A percentile compares a stretch with the other conserved stretches of the same genome.
phyloP scores from a whole-genome alignment of 2,329 filamentous ascomycete species.

The Colletotrichum sp. region DNA sequence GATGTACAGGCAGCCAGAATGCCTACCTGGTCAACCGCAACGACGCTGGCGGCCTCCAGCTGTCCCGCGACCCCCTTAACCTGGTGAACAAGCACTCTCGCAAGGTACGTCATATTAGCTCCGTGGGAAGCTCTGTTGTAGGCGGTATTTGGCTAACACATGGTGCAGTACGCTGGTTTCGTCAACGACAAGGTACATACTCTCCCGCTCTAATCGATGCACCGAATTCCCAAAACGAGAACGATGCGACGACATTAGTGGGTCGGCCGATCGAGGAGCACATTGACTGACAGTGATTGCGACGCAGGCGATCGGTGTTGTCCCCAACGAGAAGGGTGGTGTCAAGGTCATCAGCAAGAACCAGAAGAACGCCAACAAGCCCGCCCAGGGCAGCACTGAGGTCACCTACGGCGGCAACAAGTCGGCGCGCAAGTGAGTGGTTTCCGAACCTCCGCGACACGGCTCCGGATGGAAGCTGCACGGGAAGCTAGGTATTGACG shows the following conservation, averaged over 20 bases:
- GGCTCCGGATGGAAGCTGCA: neutral
- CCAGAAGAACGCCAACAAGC: conserved; percentile 71
- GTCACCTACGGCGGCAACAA: conserved; percentile 72
- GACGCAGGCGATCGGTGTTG: conserved; percentile 79
- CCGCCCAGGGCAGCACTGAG: conserved; percentile 68
- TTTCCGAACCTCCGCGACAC: neutral
- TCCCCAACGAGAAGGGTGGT: conserved; percentile 76
- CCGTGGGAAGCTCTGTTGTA: neutral
- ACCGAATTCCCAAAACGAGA: neutral
- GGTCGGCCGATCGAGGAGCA: neutral
- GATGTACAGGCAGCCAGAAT: conserved; percentile 76
- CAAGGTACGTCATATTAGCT: conserved; percentile 65
- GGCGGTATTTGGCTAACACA: conserved; percentile 35
- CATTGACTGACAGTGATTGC: conserved; percentile 15
- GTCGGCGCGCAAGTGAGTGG: conserved; percentile 76
- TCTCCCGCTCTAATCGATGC: neutral
- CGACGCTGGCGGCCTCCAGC: conserved; percentile 77
- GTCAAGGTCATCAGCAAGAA: conserved; percentile 88
- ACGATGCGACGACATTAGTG: conserved; percentile 13
- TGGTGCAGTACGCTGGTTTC: conserved; percentile 81
- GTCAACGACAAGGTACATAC: conserved; percentile 84
- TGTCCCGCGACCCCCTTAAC: conserved; percentile 96
- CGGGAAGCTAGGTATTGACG: neutral
- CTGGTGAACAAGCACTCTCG: conserved; percentile 87
- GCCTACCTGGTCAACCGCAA: conserved; percentile 92